phyloP scores from a whole-genome alignment of 441 rosid species.

The Viola pubescens region DNA sequence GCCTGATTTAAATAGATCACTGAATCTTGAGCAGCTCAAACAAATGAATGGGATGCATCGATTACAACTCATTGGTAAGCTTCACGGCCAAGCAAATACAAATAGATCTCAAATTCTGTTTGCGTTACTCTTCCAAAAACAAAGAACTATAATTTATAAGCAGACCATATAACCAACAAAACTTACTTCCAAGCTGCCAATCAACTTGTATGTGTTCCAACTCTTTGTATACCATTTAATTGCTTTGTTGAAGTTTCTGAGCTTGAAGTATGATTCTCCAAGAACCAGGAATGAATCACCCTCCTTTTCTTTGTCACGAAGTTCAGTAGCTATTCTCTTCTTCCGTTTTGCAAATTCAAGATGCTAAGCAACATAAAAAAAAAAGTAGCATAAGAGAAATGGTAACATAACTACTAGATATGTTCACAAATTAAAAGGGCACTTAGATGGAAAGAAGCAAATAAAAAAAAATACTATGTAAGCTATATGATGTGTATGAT shows the following conservation, averaged over 20 bases:
- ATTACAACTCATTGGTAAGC: too few species aligned
- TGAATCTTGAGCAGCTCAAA: slow-evolving; percentile 7
- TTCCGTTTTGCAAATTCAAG: slow-evolving; percentile 68
- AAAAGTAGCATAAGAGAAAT: not conserved
- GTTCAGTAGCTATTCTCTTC: slow-evolving; percentile 60
- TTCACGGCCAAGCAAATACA: too few species aligned
- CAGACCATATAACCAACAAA: slow-evolving; percentile 6
- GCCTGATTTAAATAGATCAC: slow-evolving; percentile 12
- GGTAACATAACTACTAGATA: slow-evolving; percentile 4
- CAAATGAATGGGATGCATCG: not conserved
- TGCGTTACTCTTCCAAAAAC: not conserved
- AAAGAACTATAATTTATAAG: not conserved
- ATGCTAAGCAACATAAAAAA: slow-evolving; percentile 47
- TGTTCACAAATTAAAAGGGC: not conserved
- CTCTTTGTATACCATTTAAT: slow-evolving; percentile 69
- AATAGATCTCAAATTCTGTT: too few species aligned
- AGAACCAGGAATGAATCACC: slow-evolving; percentile 69
- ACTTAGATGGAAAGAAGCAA: too few species aligned
- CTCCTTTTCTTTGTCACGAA: slow-evolving; percentile 75
- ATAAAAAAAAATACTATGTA: too few species aligned
- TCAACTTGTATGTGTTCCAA: slow-evolving; percentile 60
- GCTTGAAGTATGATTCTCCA: slow-evolving; percentile 88
- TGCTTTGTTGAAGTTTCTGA: slow-evolving; percentile 68
- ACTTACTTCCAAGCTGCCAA: slow-evolving; percentile 80
- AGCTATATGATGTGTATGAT: too few species aligned